Evolutionary conservation across 2,329 filamentous ascomycete species (phyloP).

Genomic region (Malbranchea zuffiana): DNA sequence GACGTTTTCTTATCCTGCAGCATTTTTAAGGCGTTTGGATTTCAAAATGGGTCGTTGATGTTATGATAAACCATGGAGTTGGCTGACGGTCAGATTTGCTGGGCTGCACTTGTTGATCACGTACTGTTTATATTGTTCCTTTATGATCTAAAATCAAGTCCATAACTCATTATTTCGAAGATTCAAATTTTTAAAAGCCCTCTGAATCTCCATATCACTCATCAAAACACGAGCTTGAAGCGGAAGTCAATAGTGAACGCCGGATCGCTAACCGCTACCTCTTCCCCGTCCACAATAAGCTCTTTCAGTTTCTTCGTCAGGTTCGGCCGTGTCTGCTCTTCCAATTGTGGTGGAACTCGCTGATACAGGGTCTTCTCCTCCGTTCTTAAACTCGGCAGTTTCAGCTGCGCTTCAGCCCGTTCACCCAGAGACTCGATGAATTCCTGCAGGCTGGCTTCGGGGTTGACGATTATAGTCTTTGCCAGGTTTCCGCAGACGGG

Average conservation of each 20-base stretch:
- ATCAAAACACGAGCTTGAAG: conserved; percentile 44
- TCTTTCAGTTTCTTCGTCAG: conserved; percentile 66
- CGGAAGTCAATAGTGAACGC: conserved; percentile 66
- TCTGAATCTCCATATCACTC: neutral
- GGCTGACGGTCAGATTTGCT: neutral
- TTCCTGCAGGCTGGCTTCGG: conserved; percentile 62
- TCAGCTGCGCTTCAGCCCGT: conserved; percentile 80
- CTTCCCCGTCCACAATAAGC: conserved; percentile 68
- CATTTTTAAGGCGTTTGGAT: conserved; percentile 7
- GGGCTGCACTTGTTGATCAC: neutral
- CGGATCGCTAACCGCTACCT: conserved; percentile 87
- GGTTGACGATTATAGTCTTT: conserved; percentile 61
- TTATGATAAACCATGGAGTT: conserved; percentile 1
- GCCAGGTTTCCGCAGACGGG: conserved; percentile 83
- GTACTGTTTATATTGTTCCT: neutral
- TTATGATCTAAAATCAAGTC: no score
- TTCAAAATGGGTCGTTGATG: neutral
- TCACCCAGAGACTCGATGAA: conserved; percentile 76
- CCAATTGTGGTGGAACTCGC: conserved; percentile 67
- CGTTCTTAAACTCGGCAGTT: conserved; percentile 76
- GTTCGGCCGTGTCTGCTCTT: conserved; percentile 75
- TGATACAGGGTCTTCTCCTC: conserved; percentile 83
- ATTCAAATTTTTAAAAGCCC: neutral
- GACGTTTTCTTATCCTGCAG: neutral
- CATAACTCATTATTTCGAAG: no score